Conservation (phyloP, 2,329 filamentous ascomycete genomes). For the Aspergillus niger region DNA sequence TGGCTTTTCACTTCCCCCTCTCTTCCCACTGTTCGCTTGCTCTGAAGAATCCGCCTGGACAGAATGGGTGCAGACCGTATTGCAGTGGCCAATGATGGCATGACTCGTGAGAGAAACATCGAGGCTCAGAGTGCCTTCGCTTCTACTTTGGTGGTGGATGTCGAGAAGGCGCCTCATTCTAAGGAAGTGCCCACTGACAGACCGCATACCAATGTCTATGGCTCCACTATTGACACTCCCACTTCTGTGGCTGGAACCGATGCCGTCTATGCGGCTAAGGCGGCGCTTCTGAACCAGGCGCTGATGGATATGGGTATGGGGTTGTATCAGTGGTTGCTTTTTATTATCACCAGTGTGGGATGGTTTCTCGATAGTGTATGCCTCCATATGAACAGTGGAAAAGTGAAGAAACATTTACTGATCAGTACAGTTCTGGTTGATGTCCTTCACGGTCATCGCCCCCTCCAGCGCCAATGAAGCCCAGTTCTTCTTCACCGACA, state of each 20-base stretch:
- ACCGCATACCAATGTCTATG: conserved; percentile 6
- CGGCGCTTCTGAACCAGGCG: conserved; percentile 21
- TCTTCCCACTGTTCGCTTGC: neutral
- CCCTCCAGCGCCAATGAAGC: conserved; percentile 24
- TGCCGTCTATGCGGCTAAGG: conserved; percentile 15
- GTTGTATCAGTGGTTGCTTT: conserved; percentile 24
- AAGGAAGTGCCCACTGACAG: neutral
- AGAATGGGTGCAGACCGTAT: neutral
- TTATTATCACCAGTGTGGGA: conserved; percentile 22
- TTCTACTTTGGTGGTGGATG: conserved; percentile 5
- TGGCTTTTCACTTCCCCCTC: too few relatives aligned
- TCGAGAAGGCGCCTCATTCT: neutral
- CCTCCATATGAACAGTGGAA: neutral
- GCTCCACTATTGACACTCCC: conserved; percentile 2
- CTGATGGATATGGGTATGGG: conserved; percentile 26
- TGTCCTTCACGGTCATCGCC: conserved; percentile 20
- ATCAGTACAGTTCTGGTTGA: conserved; percentile 22
- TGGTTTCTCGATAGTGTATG: conserved; percentile 27
- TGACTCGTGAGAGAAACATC: conserved; percentile 4
- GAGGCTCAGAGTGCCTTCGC: conserved; percentile 10
- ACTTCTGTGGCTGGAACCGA: neutral
- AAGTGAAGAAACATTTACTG: neutral
- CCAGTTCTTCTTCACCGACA: conserved; percentile 22
- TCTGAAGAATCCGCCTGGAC: neutral
- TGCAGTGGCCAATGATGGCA: neutral